phyloP scores from a whole-genome alignment of 2,329 filamentous ascomycete genomes.

The Calonectria pteridis region DNA sequence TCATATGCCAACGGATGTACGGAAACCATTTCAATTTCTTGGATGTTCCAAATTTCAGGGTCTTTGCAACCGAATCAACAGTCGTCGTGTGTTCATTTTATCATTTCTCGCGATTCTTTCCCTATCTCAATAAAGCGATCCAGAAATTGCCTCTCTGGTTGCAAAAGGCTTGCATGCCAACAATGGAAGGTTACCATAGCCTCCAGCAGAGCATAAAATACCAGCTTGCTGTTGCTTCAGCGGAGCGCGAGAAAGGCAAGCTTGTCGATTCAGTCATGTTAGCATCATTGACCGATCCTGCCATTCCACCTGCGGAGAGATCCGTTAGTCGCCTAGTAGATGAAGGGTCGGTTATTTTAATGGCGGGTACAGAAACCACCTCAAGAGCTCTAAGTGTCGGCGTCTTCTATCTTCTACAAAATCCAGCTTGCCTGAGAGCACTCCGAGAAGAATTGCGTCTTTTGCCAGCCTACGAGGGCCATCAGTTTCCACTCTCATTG shows the following conservation, averaged over 20 bases:
- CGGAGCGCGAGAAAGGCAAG: not conserved
- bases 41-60: not conserved
- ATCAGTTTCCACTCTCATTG: not conserved
- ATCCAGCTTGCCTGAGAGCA: not conserved
- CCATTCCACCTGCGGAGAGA: not conserved
- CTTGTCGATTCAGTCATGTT: not conserved
- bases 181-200: not conserved
- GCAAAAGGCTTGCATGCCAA: not conserved
- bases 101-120: not conserved
- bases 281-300: not conserved
- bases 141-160: not conserved
- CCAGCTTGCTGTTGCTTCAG: not conserved
- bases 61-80: constrained; percentile 4
- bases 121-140: not conserved
- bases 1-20: not conserved
- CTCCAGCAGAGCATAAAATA: not conserved
- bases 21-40: not conserved
- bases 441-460: not conserved
- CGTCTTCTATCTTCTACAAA: not conserved
- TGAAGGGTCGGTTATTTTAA: not conserved
- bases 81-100: not conserved
- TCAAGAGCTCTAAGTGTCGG: not conserved
- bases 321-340: not conserved
- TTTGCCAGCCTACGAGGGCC: not conserved
- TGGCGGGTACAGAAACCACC: constrained; percentile 11